Evolutionary conservation across 2,329 filamentous ascomycete genomes (phyloP), one percentile per base, ranked within the genome.

Genomic region (Colletotrichum tamarilloi): DNA sequence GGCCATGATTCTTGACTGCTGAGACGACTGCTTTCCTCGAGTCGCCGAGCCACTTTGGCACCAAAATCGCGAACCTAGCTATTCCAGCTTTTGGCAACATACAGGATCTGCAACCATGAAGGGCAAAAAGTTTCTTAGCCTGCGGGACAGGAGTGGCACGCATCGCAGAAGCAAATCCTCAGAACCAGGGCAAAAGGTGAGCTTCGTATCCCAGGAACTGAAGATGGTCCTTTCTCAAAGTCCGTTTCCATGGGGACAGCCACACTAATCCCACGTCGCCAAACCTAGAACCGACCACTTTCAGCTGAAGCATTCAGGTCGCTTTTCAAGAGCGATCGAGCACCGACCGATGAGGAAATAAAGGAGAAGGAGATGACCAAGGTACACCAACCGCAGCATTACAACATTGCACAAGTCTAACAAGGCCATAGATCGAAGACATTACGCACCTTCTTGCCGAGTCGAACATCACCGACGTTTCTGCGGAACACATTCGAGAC

Each of bases 111-210:
- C 74, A 79, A 86, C 76, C 79, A 90, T 90, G 86, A 90, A 88
- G 82, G 82, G 86, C 75, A 91, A 89, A 80, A 91, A 92, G 78
- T 92, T 95, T 80, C 90, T 94, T 73, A 93, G 90, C 81, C 87
- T 92, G 77, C 90, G 92, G 76, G 93, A 94, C 78, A 94, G 90
- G 83, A 87, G 86, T 81, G 86, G 84, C 73, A 76, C 80, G 49
- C 87, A 90, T 76, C 85, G 84, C 71, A 87, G 89, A 73, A 87
- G 85, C 78, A 90, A 88, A 77, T 91, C 89, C 59, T 85, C 86
- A 24, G 88, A 91, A 68, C 85, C 87, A 28, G 81, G 83, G 28
- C 85, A 85, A 75, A 91, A 88, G 85, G 89, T 90, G 82, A 72
- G 81, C 77, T 67, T 58, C 26, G 32, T 14, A 12, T 12, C 24